Evolutionary conservation across 2,329 filamentous ascomycete species (phyloP), one percentile per base, ranked within the genome.

Genomic region (Capronia epimyces): DNA sequence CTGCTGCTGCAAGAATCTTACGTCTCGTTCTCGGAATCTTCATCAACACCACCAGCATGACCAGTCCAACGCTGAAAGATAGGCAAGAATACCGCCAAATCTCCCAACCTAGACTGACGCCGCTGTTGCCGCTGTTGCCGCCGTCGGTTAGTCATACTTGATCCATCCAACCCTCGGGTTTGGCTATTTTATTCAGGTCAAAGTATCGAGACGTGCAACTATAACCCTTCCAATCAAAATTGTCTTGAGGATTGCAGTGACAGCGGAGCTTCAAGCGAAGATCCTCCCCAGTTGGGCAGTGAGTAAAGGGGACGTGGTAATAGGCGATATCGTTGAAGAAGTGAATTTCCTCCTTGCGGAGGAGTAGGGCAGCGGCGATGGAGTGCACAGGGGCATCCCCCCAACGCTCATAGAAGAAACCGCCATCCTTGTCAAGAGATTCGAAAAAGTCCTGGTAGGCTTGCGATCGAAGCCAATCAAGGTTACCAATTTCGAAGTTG

Each of bases 241-340:
- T 98, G 53, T 97, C 87, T 65, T 85, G 84, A 6, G 93, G 91
- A 66, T 98, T 89, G 74, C 93, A 98, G 70, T 90, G 86, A 71
- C 93, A 98, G 67, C 87, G 90, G 60, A 91, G 81, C 60, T 95
- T 85, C 49, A 90, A 70, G 59, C 90, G 82, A 47, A 80, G 82
- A 72, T 95, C 79, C 71, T 97, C 89, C 48, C 86, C 87, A 0
- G 89, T 95, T 2, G 93, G 93, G 71, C 93, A 98, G 71, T 98
- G 93, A 3, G 90, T 97, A 69, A 98, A 98, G 18, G 93, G 93
- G 20, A 96, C 87, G 67, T 98, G 93, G 71, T 89, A 96, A 72
- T 98, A 98, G 53, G 88, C 91, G 64, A 98, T 98, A 65, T 98
- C 91, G 70, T 98, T 88, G 77, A 97, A 98, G 76, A 98, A 98